phyloP scores from a whole-genome alignment of 1,284 basidiomycete genomes.

The Testicularia cyperi region DNA sequence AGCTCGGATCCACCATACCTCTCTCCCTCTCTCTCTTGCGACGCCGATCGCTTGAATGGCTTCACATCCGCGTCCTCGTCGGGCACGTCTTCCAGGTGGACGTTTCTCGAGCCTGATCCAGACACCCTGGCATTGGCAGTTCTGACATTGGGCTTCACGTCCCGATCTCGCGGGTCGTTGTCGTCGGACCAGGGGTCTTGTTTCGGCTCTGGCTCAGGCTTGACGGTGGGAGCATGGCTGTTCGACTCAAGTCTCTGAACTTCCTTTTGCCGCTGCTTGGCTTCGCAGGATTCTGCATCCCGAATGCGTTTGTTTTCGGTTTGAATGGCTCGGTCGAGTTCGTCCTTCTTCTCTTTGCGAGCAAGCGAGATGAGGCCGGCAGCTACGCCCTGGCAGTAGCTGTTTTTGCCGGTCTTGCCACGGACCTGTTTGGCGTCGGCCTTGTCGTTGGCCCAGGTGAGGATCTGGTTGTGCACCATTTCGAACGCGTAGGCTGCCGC shows the following conservation, averaged over 20 bases:
- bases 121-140: too few species aligned
- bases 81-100: slow-evolving; percentile 30
- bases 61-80: slow-evolving; percentile 25
- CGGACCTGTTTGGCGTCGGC: slow-evolving; percentile 1
- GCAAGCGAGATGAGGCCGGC: slow-evolving; percentile 32
- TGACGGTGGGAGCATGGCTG: too few species aligned
- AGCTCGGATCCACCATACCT: too few species aligned
- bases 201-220: too few species aligned
- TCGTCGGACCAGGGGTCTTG: too few species aligned
- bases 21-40: too few species aligned
- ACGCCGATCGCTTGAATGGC: slow-evolving; percentile 17
- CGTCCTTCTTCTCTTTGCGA: slow-evolving; percentile 41
- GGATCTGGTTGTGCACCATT: slow-evolving; percentile 45
- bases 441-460: slow-evolving; percentile 33
- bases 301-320: slow-evolving; percentile 30
- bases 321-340: slow-evolving; percentile 32
- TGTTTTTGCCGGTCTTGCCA: slow-evolving; percentile 35
- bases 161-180: too few species aligned
- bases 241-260: too few species aligned
- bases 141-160: too few species aligned
- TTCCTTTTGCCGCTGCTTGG: too few species aligned
- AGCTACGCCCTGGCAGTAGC: slow-evolving; percentile 32
- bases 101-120: slow-evolving; percentile 6
- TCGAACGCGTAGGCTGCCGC: slow-evolving; percentile 45
- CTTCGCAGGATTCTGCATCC: slow-evolving; percentile 10